A percentile compares a stretch with the other conserved stretches of the same genome.
These are phyloP conservation scores for Saksenaea oblongispora DNA, from an alignment of 371 early-diverging fungal genomes.

Conservation along the genomic window DNA sequence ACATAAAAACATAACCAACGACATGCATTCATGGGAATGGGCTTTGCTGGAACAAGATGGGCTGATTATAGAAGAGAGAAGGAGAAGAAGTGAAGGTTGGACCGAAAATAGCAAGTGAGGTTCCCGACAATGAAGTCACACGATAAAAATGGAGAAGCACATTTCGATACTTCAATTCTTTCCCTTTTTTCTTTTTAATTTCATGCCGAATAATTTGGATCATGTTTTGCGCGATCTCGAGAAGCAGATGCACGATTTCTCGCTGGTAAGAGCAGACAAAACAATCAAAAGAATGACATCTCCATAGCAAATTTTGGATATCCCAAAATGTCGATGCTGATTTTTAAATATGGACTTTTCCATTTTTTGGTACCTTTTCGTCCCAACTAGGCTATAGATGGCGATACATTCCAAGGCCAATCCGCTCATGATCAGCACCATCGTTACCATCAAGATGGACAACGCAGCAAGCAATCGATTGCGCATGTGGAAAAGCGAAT, in stretches of 20 bases:
- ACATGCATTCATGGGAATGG: no score
- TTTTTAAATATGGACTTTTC: neutral
- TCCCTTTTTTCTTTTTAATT: constrained; percentile 12
- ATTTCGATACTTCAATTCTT: constrained; percentile 5
- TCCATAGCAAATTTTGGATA: neutral
- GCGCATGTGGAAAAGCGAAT: neutral
- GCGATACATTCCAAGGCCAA: neutral
- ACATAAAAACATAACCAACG: no score
- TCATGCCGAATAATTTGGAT: constrained; percentile 31
- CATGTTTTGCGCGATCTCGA: constrained; percentile 39
- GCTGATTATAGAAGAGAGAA: no score
- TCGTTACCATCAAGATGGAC: neutral
- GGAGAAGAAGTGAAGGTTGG: no score
- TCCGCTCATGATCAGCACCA: neutral
- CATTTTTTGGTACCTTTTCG: neutral
- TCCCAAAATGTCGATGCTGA: neutral
- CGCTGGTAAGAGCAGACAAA: constrained; percentile 28
- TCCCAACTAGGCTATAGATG: constrained; percentile 7
- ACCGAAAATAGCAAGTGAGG: no score
- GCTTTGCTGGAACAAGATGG: no score
- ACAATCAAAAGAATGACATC: neutral
- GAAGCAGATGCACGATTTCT: constrained; percentile 45
- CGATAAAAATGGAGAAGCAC: neutral
- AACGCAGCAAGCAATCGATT: neutral
- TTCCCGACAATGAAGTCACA: no score